A percentile compares a stretch with the other conserved stretches of the same genome.
These are phyloP conservation scores for Urtica urens DNA, from an alignment of 306 rosid species.

Conservation along the genomic window DNA sequence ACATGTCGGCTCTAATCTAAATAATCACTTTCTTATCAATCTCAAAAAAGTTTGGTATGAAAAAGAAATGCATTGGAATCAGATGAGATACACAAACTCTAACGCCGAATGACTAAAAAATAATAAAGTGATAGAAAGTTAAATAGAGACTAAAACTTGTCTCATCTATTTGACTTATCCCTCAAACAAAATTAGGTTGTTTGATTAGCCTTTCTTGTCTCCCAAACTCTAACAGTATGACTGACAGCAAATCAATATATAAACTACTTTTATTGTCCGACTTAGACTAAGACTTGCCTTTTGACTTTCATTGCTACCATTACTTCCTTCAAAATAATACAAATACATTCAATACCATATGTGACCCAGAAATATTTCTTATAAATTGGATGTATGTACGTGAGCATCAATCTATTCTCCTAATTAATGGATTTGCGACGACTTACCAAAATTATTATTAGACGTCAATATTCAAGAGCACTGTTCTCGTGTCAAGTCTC, in stretches of 20 bases:
- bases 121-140: too few species aligned
- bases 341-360: too few species aligned
- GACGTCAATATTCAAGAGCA: too few species aligned
- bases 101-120: background rate
- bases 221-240: constrained; percentile 7
- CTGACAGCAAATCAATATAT: constrained; percentile 14
- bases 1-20: background rate
- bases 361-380: too few species aligned
- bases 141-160: background rate
- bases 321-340: background rate
- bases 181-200: background rate
- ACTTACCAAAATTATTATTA: background rate
- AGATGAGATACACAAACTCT: constrained; percentile 7
- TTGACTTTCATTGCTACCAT: background rate
- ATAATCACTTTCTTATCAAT: background rate
- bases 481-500: constrained; percentile 1
- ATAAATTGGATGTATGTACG: too few species aligned
- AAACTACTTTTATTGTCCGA: constrained; percentile 4
- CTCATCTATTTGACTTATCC: background rate
- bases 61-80: background rate
- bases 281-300: constrained; percentile 6
- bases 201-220: constrained; percentile 1
- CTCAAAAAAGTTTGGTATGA: background rate
- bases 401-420: too few species aligned
- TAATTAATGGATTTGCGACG: too few species aligned